Conservation (phyloP, 345 rosid species). For the Salix caprea region DNA sequence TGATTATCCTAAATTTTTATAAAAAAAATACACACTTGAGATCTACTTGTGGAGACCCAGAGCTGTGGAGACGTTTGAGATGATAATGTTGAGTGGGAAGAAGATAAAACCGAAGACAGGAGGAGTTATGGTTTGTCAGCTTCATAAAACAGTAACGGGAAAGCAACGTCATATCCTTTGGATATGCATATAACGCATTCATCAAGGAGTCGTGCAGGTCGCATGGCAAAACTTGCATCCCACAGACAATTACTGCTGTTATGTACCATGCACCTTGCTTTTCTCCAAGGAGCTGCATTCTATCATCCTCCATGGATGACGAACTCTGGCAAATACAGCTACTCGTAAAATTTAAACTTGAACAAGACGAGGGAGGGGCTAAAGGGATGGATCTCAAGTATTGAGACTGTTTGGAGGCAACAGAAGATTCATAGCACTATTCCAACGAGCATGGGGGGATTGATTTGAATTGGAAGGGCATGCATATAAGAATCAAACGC, state of each 20-base stretch:
- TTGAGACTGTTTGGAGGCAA: not conserved
- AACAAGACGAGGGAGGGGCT: not conserved
- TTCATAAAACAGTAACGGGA: no score
- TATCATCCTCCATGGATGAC: no score
- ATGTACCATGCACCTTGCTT: not conserved
- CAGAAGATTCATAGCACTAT: not conserved
- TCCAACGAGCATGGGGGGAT: not conserved
- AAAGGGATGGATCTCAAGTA: not conserved
- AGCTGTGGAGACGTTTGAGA: no score
- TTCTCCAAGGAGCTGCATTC: not conserved
- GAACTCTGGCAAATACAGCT: not conserved
- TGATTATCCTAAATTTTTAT: no score
- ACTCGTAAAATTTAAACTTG: no score
- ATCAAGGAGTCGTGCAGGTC: not conserved
- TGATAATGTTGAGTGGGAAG: no score
- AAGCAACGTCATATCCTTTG: no score
- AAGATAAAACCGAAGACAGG: no score
- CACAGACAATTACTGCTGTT: not conserved
- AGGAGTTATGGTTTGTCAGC: no score
- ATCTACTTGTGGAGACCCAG: no score
- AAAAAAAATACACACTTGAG: no score
- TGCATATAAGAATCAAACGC: not conserved
- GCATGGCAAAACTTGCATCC: not conserved
- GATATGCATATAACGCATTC: not conserved
- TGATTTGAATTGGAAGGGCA: not conserved